phyloP scores from a whole-genome alignment of 768 basidiomycete genomes.

The Boletellus emodensis region DNA sequence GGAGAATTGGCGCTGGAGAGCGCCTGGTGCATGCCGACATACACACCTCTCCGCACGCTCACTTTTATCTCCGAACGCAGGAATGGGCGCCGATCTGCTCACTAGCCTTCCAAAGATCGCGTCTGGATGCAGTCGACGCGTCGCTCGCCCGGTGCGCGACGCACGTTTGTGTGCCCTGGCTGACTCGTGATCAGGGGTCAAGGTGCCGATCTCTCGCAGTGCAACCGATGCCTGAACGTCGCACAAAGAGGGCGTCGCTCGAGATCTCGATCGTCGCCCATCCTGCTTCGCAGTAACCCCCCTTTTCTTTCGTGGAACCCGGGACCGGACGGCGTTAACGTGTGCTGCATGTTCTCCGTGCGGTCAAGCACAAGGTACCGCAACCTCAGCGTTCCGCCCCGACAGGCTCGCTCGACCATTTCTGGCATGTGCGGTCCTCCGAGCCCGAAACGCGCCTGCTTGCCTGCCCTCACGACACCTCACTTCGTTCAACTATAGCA shows the following conservation, averaged over 20 bases:
- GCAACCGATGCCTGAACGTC: too few species aligned
- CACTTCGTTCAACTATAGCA: neutral
- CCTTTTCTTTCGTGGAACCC: slow-evolving; percentile 10
- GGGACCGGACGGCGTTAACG: slow-evolving; percentile 18
- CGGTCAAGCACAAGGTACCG: too few species aligned
- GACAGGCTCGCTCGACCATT: neutral
- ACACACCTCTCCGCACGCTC: neutral
- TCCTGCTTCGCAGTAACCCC: slow-evolving; percentile 13
- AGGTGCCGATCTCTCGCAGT: neutral
- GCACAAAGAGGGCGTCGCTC: slow-evolving; percentile 15
- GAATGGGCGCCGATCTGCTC: too few species aligned
- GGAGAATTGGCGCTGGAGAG: slow-evolving; percentile 18
- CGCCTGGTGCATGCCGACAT: slow-evolving; percentile 10
- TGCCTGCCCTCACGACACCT: too few species aligned
- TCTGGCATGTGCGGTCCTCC: too few species aligned
- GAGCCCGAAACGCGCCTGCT: too few species aligned
- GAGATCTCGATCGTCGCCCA: slow-evolving; percentile 24
- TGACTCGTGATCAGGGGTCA: too few species aligned
- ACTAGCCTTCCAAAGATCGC: too few species aligned
- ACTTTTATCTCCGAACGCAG: neutral
- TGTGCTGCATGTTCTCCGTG: neutral
- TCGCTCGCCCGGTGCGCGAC: too few species aligned
- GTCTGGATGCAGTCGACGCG: too few species aligned
- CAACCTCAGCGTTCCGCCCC: neutral
- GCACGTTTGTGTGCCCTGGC: too few species aligned